phyloP scores from a whole-genome alignment of 345 rosid genomes.

The Eucalyptus cloeziana region DNA sequence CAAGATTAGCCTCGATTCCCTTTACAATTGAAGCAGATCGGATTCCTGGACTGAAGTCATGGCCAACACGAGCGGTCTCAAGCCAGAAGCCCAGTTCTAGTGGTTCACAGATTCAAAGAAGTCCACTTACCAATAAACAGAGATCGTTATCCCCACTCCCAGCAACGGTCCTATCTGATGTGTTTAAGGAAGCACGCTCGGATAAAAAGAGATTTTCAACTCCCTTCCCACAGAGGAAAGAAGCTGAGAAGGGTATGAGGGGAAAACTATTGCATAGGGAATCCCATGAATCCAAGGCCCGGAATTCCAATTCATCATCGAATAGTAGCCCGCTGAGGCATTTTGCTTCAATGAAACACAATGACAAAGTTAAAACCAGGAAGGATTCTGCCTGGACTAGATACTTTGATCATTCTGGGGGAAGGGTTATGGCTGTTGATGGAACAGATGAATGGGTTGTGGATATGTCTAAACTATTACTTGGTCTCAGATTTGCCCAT shows the following conservation, averaged over 20 bases:
- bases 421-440: conserved; percentile 68
- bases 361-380: conserved; percentile 39
- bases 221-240: conserved; percentile 59
- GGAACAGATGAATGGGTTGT: conserved; percentile 54
- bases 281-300: conserved; percentile 15
- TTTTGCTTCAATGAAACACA: conserved; percentile 39
- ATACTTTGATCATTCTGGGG: conserved; percentile 74
- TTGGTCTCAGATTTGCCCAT: conserved; percentile 90
- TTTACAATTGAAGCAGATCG: conserved; percentile 23
- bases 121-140: conserved; percentile 42
- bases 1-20: conserved; percentile 38
- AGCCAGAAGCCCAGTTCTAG: conserved; percentile 6
- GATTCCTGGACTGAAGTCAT: conserved; percentile 22
- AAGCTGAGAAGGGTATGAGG: conserved; percentile 23
- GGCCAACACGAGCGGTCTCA: conserved; percentile 13
- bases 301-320: conserved; percentile 6
- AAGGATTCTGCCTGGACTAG: conserved; percentile 81
- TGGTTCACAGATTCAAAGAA: conserved; percentile 29
- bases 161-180: conserved; percentile 45
- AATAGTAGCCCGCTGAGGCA: conserved; percentile 49
- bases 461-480: conserved; percentile 78
- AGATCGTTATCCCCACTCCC: conserved; percentile 83
- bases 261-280: conserved; percentile 25
- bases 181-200: conserved; percentile 77
- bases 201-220: conserved; percentile 73